phyloP scores from a whole-genome alignment of 2,329 filamentous ascomycete species.

The Cytospora piceicola region DNA sequence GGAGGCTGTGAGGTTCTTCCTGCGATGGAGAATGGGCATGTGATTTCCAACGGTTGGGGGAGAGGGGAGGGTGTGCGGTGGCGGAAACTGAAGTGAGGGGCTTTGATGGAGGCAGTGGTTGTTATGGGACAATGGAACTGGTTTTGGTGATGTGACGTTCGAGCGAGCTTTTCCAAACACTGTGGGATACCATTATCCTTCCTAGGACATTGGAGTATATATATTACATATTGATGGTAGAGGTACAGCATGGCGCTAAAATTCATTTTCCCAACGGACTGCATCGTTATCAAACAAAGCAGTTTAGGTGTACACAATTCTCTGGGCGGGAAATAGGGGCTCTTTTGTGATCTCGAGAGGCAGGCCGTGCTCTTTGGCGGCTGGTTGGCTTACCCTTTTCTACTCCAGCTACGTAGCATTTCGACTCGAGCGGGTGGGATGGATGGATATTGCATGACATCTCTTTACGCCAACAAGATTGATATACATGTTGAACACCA shows the following conservation, averaged over 20 bases:
- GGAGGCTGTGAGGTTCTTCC: background rate
- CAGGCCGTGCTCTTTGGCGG: background rate
- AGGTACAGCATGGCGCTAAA: background rate
- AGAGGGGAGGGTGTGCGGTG: background rate
- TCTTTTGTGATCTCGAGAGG: background rate
- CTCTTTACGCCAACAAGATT: no score
- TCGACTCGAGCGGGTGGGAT: background rate
- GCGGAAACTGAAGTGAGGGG: background rate
- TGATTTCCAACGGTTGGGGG: no score
- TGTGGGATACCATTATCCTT: background rate
- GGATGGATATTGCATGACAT: background rate
- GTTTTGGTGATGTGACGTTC: background rate
- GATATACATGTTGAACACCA: background rate
- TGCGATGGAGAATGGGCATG: background rate
- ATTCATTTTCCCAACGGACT: background rate
- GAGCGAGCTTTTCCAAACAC: background rate
- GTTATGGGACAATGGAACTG: background rate
- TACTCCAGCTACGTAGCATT: background rate
- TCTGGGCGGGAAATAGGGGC: no score
- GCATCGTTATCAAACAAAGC: background rate
- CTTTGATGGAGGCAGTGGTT: background rate
- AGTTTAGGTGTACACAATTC: background rate
- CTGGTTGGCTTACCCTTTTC: background rate
- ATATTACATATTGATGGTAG: background rate
- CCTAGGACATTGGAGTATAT: background rate